phyloP scores from a whole-genome alignment of 2,329 filamentous ascomycete species.

The Neonectria hederae region DNA sequence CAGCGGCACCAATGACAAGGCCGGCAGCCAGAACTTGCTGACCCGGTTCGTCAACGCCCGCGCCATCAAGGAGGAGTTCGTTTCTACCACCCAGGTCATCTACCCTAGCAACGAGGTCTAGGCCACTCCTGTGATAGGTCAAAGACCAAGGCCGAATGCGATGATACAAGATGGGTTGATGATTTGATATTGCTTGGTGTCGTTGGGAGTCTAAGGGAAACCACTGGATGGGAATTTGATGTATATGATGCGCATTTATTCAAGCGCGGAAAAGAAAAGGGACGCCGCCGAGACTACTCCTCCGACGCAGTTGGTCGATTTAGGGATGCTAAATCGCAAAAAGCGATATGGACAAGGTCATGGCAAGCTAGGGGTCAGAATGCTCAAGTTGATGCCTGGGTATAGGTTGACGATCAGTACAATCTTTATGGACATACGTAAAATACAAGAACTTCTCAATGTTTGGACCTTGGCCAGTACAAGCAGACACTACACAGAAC shows the following conservation, averaged over 20 bases:
- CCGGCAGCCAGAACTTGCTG: conserved; percentile 71
- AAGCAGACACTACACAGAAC: too few relatives aligned
- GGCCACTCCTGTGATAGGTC: conserved; percentile 13
- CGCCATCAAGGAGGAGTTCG: conserved; percentile 81
- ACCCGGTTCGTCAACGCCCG: conserved; percentile 73
- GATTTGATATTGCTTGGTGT: conserved; percentile 13
- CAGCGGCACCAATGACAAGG: conserved; percentile 79
- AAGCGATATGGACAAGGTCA: background rate
- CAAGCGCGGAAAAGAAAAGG: background rate
- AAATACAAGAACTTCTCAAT: too few relatives aligned
- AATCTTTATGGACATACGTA: too few relatives aligned
- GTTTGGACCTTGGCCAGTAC: too few relatives aligned
- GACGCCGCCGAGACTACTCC: background rate
- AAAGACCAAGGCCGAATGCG: background rate
- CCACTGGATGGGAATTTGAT: conserved; percentile 17
- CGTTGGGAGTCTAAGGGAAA: conserved; percentile 21
- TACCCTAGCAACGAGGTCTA: conserved; percentile 78
- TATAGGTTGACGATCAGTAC: too few relatives aligned
- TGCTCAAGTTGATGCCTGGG: background rate
- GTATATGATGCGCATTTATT: conserved; percentile 11
- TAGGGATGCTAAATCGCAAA: background rate
- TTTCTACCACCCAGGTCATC: conserved; percentile 66
- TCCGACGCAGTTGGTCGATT: background rate
- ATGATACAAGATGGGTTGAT: conserved; percentile 1
- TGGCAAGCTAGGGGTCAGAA: background rate